Percentiles rank a stretch among this genome's conserved stretches.
These are phyloP conservation scores for Pelargonium nanum DNA, from an alignment of 345 rosid species.

Conservation along the genomic window DNA sequence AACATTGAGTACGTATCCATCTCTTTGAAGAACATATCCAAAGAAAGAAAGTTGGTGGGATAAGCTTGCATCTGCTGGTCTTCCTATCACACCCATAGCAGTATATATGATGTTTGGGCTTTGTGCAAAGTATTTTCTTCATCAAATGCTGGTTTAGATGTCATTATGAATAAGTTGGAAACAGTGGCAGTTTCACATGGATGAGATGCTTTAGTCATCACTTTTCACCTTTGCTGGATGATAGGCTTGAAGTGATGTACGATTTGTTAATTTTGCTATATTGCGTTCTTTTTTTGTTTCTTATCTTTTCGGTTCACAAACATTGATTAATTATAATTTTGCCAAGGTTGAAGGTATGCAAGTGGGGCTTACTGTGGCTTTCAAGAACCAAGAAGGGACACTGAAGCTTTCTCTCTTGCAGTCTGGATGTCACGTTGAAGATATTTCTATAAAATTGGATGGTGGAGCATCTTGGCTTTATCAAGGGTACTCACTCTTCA, in stretches of 20 bases:
- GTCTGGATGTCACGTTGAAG: conserved; percentile 42
- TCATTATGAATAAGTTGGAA: neutral
- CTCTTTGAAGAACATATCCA: no score
- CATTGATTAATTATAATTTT: conserved; percentile 12
- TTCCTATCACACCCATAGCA: no score
- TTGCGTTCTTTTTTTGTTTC: neutral
- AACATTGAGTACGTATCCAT: no score
- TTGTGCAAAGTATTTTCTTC: neutral
- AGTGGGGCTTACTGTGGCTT: conserved; percentile 24
- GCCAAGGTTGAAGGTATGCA: conserved; percentile 57
- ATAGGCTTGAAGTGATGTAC: no score
- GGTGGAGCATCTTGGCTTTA: conserved; percentile 91
- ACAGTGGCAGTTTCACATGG: neutral
- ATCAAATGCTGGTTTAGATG: neutral
- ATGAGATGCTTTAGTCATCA: neutral
- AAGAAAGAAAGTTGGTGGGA: no score
- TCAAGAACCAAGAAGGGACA: conserved; percentile 34
- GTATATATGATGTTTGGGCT: no score
- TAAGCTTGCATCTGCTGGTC: neutral
- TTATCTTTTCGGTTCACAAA: neutral
- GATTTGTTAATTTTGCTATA: conserved; percentile 1
- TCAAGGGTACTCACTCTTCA: conserved; percentile 40
- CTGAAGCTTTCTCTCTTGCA: conserved; percentile 31
- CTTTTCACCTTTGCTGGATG: no score
- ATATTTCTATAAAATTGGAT: conserved; percentile 43